These are phyloP conservation scores for Naganishia randhawae DNA, from an alignment of 768 basidiomycete species.

Conservation along the genomic window DNA sequence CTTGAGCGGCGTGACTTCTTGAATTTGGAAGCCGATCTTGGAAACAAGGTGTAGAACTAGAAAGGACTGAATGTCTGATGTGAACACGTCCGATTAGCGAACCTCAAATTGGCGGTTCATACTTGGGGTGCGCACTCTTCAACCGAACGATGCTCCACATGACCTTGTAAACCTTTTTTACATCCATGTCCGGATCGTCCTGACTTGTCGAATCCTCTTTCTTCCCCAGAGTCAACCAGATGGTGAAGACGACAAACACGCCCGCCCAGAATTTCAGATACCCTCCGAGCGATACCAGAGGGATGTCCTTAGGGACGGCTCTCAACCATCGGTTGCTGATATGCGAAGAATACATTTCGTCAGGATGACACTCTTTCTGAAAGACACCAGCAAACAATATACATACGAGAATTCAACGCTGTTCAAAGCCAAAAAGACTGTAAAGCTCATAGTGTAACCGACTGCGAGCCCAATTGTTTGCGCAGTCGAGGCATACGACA, in stretches of 20 bases:
- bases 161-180: constrained; percentile 81
- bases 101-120: background rate
- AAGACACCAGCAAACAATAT: constrained; percentile 46
- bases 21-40: constrained; percentile 90
- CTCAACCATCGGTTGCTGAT: constrained; percentile 50
- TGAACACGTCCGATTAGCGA: background rate
- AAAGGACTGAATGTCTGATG: constrained; percentile 80
- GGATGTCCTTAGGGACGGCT: constrained; percentile 50
- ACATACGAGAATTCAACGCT: constrained; percentile 75
- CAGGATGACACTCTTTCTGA: constrained; percentile 19
- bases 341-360: background rate
- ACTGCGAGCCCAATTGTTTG: constrained; percentile 96
- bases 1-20: constrained; percentile 86
- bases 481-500: constrained; percentile 95
- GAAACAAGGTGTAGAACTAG: constrained; percentile 81
- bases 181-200: constrained; percentile 80
- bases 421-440: constrained; percentile 94
- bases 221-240: constrained; percentile 82
- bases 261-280: constrained; percentile 85
- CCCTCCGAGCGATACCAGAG: constrained; percentile 60
- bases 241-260: constrained; percentile 74
- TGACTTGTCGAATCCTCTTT: constrained; percentile 77
- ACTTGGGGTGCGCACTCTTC: constrained; percentile 61
- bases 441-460: constrained; percentile 92
- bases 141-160: constrained; percentile 93